These are phyloP conservation scores for Firmiana major DNA, from an alignment of 345 rosid genomes.

Conservation along the genomic window DNA sequence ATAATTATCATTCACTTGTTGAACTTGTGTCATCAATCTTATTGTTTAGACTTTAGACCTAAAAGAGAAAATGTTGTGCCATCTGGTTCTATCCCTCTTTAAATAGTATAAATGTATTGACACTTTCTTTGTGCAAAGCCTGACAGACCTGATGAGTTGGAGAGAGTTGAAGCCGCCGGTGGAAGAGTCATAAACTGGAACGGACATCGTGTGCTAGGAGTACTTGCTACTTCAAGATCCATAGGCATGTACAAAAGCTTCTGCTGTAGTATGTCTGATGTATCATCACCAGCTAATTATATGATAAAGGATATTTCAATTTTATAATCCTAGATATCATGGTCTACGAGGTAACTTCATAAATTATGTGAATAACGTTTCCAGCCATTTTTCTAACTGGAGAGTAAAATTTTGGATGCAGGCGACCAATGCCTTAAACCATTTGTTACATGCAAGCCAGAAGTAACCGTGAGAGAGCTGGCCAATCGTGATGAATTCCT, in stretches of 20 bases:
- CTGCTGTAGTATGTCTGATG: neutral
- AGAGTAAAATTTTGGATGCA: constrained; percentile 21
- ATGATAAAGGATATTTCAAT: no score
- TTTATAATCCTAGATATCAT: no score
- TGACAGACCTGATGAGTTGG: constrained; percentile 52
- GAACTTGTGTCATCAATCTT: neutral
- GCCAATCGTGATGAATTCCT: constrained; percentile 54
- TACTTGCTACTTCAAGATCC: constrained; percentile 66
- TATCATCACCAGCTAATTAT: no score
- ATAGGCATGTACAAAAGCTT: constrained; percentile 34
- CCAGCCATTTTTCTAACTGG: neutral
- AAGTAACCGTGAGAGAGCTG: constrained; percentile 38
- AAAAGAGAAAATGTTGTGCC: no score
- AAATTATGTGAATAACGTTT: no score
- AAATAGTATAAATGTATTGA: neutral
- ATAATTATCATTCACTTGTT: neutral
- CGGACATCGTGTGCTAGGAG: constrained; percentile 57
- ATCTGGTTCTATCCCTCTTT: no score
- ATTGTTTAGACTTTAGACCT: no score
- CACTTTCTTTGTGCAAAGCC: constrained; percentile 37
- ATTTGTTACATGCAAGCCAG: constrained; percentile 51
- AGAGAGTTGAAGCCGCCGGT: constrained; percentile 57
- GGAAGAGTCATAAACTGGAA: constrained; percentile 67
- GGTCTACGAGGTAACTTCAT: no score
- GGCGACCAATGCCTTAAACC: constrained; percentile 61